Conservation (phyloP, 2,329 filamentous ascomycete species). For the Coniosporium tulheliwenetii region DNA sequence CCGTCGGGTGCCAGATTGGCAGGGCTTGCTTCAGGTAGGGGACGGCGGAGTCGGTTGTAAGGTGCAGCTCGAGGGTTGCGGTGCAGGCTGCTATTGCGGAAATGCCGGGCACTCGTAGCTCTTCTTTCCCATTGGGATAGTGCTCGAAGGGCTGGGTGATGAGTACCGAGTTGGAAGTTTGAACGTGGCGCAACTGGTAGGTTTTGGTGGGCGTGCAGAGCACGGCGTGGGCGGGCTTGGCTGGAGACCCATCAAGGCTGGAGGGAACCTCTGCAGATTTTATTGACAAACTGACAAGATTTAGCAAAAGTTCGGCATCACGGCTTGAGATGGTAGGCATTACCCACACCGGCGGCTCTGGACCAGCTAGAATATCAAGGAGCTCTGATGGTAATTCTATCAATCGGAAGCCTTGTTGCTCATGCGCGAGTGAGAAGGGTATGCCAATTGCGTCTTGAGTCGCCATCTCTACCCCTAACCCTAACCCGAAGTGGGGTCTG, state of each 20-base stretch:
- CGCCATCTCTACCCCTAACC: slow-evolving; percentile 17
- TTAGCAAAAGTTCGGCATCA: neutral
- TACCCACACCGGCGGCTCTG: slow-evolving; percentile 25
- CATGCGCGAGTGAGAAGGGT: slow-evolving; percentile 24
- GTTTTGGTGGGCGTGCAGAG: slow-evolving; percentile 42
- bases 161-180: slow-evolving; percentile 49
- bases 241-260: slow-evolving; percentile 7
- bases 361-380: slow-evolving; percentile 34
- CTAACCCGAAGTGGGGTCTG: too few relatives aligned
- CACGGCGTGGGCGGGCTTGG: slow-evolving; percentile 29
- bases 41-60: slow-evolving; percentile 17
- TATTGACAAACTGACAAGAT: slow-evolving; percentile 20
- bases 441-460: slow-evolving; percentile 25
- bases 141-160: slow-evolving; percentile 25
- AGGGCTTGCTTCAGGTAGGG: slow-evolving; percentile 20
- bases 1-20: slow-evolving; percentile 18
- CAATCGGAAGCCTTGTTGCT: slow-evolving; percentile 39
- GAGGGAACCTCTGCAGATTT: slow-evolving; percentile 12
- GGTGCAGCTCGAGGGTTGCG: slow-evolving; percentile 26
- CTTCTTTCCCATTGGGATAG: slow-evolving; percentile 15
- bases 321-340: slow-evolving; percentile 1
- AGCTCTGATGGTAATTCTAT: slow-evolving; percentile 45
- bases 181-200: slow-evolving; percentile 46
- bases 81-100: slow-evolving; percentile 28
- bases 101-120: slow-evolving; percentile 14